Percentiles rank a stretch among this genome's conserved stretches.
phyloP scores from a whole-genome alignment of 1,139 yeast genomes.

The Geotrichum citri-aurantii region DNA sequence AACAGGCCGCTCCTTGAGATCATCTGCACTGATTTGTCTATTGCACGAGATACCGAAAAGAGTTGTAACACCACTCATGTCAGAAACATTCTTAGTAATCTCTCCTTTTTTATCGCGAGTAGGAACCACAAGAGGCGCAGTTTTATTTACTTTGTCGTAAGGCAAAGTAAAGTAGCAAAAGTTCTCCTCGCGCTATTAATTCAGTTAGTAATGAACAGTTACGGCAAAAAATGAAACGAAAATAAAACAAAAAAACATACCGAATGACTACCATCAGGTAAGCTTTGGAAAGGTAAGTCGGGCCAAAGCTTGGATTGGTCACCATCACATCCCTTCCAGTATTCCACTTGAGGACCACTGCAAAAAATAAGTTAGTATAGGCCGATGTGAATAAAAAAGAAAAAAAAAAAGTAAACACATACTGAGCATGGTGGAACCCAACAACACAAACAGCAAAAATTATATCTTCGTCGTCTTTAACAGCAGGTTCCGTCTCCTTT shows the following conservation, averaged over 20 bases:
- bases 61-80: constrained; percentile 54
- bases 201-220: not conserved
- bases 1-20: constrained; percentile 50
- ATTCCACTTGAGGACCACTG: constrained; percentile 92
- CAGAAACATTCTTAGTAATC: constrained; percentile 29
- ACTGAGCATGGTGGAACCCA: constrained; percentile 76
- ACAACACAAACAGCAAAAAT: constrained; percentile 84
- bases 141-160: constrained; percentile 54
- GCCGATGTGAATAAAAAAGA: not conserved
- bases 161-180: constrained; percentile 84
- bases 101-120: constrained; percentile 33
- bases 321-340: constrained; percentile 71
- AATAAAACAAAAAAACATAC: constrained; percentile 1
- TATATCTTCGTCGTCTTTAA: constrained; percentile 31
- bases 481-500: constrained; percentile 14
- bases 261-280: constrained; percentile 92
- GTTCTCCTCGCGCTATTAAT: constrained; percentile 64
- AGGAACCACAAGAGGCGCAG: constrained; percentile 44
- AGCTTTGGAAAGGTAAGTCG: constrained; percentile 86
- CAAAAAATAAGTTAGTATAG: constrained; percentile 7
- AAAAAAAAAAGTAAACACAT: constrained; percentile 4
- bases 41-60: constrained; percentile 92
- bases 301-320: constrained; percentile 60
- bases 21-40: constrained; percentile 66
- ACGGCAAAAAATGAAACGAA: no score